phyloP scores from a whole-genome alignment of 2,329 filamentous ascomycete genomes.

The Paraphoma chrysanthemicola region DNA sequence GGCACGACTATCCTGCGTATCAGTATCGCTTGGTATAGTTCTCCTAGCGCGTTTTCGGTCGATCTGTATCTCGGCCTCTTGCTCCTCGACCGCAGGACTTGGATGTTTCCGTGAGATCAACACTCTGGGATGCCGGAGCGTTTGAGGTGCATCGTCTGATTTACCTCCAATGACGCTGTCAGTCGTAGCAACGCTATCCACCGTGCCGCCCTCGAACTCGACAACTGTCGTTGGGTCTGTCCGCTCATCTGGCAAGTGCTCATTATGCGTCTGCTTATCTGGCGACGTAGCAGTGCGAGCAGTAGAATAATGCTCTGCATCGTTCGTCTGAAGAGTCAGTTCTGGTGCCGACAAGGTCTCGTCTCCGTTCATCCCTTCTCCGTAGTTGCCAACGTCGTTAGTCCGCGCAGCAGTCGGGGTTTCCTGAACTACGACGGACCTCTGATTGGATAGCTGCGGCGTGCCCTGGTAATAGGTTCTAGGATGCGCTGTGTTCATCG shows the following conservation, averaged over 20 bases:
- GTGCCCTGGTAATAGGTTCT: slow-evolving; percentile 19
- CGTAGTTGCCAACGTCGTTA: slow-evolving; percentile 3
- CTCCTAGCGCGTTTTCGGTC: slow-evolving; percentile 24
- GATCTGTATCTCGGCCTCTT: not conserved
- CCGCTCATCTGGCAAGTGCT: not conserved
- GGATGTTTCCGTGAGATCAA: slow-evolving; percentile 22
- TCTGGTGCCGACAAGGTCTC: not conserved
- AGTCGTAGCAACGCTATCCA: too few relatives aligned
- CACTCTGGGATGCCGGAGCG: slow-evolving; percentile 10
- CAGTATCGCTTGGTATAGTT: slow-evolving; percentile 3
- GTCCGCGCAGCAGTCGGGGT: slow-evolving; percentile 35
- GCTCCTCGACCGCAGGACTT: slow-evolving; percentile 7
- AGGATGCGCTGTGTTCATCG: slow-evolving; percentile 22
- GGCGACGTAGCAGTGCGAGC: slow-evolving; percentile 23
- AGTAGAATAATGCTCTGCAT: slow-evolving; percentile 16
- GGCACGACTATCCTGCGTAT: slow-evolving; percentile 15
- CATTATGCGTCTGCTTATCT: too few relatives aligned
- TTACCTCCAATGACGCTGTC: not conserved
- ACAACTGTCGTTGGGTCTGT: too few relatives aligned
- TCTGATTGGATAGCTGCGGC: slow-evolving; percentile 29
- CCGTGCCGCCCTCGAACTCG: too few relatives aligned
- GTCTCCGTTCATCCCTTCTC: too few relatives aligned
- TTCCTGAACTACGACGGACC: slow-evolving; percentile 40
- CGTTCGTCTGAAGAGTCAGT: not conserved
- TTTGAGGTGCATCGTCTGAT: not conserved